Evolutionary conservation across 139 green algal genomes (phyloP), one percentile per base, ranked within the genome.

Genomic region (Chlamydomonas eustigma): DNA sequence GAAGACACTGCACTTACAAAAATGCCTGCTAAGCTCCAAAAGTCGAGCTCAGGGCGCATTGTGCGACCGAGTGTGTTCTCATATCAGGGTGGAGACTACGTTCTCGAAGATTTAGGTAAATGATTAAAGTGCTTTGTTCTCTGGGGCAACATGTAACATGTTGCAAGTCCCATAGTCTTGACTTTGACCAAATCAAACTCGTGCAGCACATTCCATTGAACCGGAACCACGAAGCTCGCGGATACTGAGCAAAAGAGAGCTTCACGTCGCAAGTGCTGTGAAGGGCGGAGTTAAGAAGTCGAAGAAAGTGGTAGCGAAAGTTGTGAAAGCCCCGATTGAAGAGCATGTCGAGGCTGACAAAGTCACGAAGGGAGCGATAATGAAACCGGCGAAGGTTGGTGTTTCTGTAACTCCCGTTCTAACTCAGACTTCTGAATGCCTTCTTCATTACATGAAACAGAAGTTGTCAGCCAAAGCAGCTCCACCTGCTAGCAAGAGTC

Each of bases 11-110:
- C n/a, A n/a, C n/a, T n/a, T n/a, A n/a, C n/a, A n/a, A n/a, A n/a
- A n/a, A n/a, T n/a, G n/a, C n/a, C n/a, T n/a, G n/a, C 18, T 12
- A 58, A 58, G 44, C 18, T 58, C 18, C 44, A 58, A 58, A 58
- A 58, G 18, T 58, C 58, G 24, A 32, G 58, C 58, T 69, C 58
- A 24, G 22, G 94, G 93, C 31, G 92, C 83, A 66, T 91, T 97
- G 75, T 94, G 85, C 82, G 95, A 94, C 84, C 94, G 91, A 1
- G 81, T 86, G 51, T 98, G 86, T 1, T 92, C 88, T 68, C 98
- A 94, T 71, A 98, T 58, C 44, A 58, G 18, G 18, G 44, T 18
- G 44, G 44, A 28, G 44, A 58, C 44, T 58, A 58, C 44, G 44
- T 58, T 58, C 44, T 58, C 18, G 44, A 58, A 18, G 44, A 58